Evolutionary conservation across 2,329 filamentous ascomycete genomes (phyloP), one percentile per base, ranked within the genome.

Genomic region (Chaetomiaceae sp.): DNA sequence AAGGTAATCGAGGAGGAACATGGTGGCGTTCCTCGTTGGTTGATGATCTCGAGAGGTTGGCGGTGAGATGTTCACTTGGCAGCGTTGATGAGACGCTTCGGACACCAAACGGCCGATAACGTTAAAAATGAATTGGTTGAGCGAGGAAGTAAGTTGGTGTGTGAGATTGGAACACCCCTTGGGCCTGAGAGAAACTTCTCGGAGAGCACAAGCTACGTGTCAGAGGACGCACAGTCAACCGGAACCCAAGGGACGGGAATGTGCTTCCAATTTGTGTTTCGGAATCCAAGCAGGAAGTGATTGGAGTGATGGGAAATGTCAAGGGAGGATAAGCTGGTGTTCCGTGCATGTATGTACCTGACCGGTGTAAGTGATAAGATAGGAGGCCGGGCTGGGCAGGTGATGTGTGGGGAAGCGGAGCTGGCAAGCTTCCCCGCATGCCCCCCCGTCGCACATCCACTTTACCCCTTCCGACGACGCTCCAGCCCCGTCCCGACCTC

Each of bases 1-100:
- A 60, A 89, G 75, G 63, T 89, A 89, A 53, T 75, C 71, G 35
- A 69, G 58, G 31, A 75, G 66, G 54, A 74, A 70, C 27, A 71
- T 30, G 31, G 55, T 48, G 50, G 12, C n/a, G 19, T 19, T 20
- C 17, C 13, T 25, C 3, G 30, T 33, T 33, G 3, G 2, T 12
- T 12, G 25, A 12, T 27, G 25, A 12, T 27, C 12, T 27, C n/a
- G n/a, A n/a, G n/a, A n/a, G n/a, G n/a, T n/a, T n/a, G n/a, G n/a
- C n/a, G n/a, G n/a, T n/a, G n/a, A n/a, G n/a, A n/a, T n/a, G n/a
- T n/a, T n/a, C n/a, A n/a, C n/a, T 7, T 41, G 25, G 25, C n/a
- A 37, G 20, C 16, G 35, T 12, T 19, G 25, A 37, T 38, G 46
- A 35, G 46, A 35, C 10, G 21, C 17, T 10, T 16, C 7, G n/a